A percentile compares a stretch with the other conserved stretches of the same genome.
These are phyloP conservation scores for Colletotrichum salicis DNA, from an alignment of 2,329 filamentous ascomycete genomes.

Conservation along the genomic window DNA sequence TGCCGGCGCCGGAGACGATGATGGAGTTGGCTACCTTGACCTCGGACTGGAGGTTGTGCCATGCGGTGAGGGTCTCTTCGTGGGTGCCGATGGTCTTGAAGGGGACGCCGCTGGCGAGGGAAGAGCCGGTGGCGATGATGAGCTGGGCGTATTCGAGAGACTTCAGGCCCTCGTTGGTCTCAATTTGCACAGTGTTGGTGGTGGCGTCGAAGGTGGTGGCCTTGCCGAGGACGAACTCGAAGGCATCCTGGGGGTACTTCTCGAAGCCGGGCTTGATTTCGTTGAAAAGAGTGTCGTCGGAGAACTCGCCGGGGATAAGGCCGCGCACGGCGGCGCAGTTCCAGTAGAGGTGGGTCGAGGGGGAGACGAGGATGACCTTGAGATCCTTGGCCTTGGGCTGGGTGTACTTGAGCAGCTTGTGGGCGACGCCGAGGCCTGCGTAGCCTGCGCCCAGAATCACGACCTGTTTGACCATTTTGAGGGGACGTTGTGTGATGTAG, in stretches of 20 bases:
- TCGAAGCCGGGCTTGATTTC: constrained; percentile 56
- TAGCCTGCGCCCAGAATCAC: constrained; percentile 62
- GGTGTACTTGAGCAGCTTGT: constrained; percentile 60
- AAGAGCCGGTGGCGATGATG: constrained; percentile 66
- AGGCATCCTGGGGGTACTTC: constrained; percentile 57
- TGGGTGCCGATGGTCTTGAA: constrained; percentile 60
- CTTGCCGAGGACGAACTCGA: constrained; percentile 63
- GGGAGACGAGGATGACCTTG: constrained; percentile 58
- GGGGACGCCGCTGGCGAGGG: constrained; percentile 51
- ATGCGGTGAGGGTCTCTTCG: constrained; percentile 51
- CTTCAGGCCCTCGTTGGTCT: constrained; percentile 47
- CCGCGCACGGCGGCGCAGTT: constrained; percentile 59
- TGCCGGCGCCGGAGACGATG: constrained; percentile 50
- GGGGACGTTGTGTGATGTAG: background rate
- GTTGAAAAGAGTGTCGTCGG: constrained; percentile 54
- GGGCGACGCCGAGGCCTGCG: constrained; percentile 58
- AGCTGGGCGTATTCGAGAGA: constrained; percentile 61
- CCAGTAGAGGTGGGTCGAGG: constrained; percentile 62
- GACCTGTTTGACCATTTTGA: constrained; percentile 43
- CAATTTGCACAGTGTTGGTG: constrained; percentile 54
- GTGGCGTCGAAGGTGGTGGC: constrained; percentile 56
- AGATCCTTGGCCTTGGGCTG: constrained; percentile 47
- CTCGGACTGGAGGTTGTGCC: constrained; percentile 44
- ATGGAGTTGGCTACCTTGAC: constrained; percentile 46
- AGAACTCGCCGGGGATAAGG: constrained; percentile 57